Percentiles rank a stretch among this genome's conserved stretches.
phyloP scores from a whole-genome alignment of 805 yeast species.

The Candida fluviatilis region DNA sequence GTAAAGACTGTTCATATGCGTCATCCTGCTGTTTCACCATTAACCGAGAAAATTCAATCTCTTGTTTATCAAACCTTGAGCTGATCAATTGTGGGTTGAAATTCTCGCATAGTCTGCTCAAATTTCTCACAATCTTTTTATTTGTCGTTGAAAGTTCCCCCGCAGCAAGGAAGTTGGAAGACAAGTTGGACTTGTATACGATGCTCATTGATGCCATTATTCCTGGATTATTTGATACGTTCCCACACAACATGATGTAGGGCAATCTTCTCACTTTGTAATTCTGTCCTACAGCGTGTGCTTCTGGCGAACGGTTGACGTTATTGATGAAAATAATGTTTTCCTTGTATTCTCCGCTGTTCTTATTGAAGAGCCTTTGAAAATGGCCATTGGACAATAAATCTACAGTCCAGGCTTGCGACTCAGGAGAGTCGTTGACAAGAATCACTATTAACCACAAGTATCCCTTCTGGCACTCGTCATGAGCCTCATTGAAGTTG shows the following conservation, averaged over 20 bases:
- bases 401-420: conserved; percentile 13
- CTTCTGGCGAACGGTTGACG: conserved; percentile 30
- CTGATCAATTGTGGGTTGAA: conserved; percentile 38
- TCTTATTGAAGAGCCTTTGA: conserved; percentile 20
- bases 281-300: conserved; percentile 31
- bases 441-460: conserved; percentile 33
- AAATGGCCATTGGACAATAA: conserved; percentile 16
- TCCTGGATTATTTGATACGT: conserved; percentile 31
- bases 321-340: conserved; percentile 27
- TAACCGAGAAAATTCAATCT: conserved; percentile 34
- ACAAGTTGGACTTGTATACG: conserved; percentile 27
- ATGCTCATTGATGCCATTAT: conserved; percentile 38
- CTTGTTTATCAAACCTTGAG: conserved; percentile 35
- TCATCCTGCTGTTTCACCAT: conserved; percentile 41
- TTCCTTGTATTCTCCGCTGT: conserved; percentile 25
- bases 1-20: conserved; percentile 37
- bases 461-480: conserved; percentile 21
- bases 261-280: conserved; percentile 30
- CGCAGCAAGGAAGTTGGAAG: conserved; percentile 12
- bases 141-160: conserved; percentile 18
- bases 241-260: conserved; percentile 34
- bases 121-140: conserved; percentile 21
- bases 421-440: conserved; percentile 20
- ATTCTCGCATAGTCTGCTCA: conserved; percentile 21
- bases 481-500: conserved; percentile 29